Evolutionary conservation across 1,284 basidiomycete species (phyloP).

Genomic region (Boletellus deceptivus): DNA sequence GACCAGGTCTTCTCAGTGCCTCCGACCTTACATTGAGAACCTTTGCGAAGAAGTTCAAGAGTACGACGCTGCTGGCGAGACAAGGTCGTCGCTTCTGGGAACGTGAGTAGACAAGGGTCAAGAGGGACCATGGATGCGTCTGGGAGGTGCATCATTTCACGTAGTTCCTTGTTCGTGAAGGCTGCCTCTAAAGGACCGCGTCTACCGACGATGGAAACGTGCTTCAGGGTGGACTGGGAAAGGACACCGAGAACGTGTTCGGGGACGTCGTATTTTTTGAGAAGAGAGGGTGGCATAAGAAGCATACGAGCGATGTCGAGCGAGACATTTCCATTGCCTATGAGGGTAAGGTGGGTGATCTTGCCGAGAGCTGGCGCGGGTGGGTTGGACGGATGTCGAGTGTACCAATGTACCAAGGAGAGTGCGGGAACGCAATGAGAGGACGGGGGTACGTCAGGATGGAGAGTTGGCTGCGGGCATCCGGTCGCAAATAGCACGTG

Average conservation of each 20-base stretch:
- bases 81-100: slow-evolving; percentile 37
- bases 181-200: slow-evolving; percentile 89
- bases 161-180: slow-evolving; percentile 92
- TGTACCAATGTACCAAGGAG: slow-evolving; percentile 96
- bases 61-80: slow-evolving; percentile 68
- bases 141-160: slow-evolving; percentile 84
- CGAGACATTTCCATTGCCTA: slow-evolving; percentile 97
- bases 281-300: slow-evolving; percentile 60
- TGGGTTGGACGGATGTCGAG: slow-evolving; percentile 76
- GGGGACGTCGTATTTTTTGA: slow-evolving; percentile 82
- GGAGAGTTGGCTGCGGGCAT: slow-evolving; percentile 61
- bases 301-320: slow-evolving; percentile 93
- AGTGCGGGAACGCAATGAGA: slow-evolving; percentile 74
- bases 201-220: slow-evolving; percentile 83
- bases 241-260: slow-evolving; percentile 72
- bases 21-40: slow-evolving; percentile 52
- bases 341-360: slow-evolving; percentile 73
- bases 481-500: slow-evolving; percentile 84
- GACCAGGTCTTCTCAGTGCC: slow-evolving; percentile 69
- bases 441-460: slow-evolving; percentile 52
- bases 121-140: slow-evolving; percentile 70
- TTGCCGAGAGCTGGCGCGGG: slow-evolving; percentile 60
- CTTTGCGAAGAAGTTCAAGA: slow-evolving; percentile 66
- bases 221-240: slow-evolving; percentile 59
- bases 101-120: slow-evolving; percentile 42